phyloP scores from a whole-genome alignment of 129 eudicot genomes.

The Escallonia rubra region DNA sequence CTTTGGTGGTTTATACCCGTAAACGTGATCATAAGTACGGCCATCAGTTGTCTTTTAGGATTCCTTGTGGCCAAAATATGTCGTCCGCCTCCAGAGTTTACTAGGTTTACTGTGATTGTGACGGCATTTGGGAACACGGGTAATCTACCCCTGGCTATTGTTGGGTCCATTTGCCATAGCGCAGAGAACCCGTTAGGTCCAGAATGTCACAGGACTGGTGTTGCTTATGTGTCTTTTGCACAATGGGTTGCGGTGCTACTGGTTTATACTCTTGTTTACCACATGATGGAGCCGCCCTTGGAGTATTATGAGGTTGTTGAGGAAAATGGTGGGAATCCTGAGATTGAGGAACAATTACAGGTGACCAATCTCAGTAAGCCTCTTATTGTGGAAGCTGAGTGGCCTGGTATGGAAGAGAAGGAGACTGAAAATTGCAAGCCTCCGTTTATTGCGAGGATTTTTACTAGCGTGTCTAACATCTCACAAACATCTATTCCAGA shows the following conservation, averaged over 20 bases:
- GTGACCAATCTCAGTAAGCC: slow-evolving; percentile 54
- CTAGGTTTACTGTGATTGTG: slow-evolving; percentile 60
- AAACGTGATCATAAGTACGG: slow-evolving; percentile 63
- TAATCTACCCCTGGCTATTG: slow-evolving; percentile 60
- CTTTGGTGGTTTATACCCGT: slow-evolving; percentile 84
- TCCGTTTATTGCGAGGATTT: slow-evolving; percentile 62
- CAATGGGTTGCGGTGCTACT: slow-evolving; percentile 79
- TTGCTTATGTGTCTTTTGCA: slow-evolving; percentile 66
- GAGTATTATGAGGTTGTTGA: slow-evolving; percentile 69
- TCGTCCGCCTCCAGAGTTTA: slow-evolving; percentile 67
- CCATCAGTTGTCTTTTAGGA: slow-evolving; percentile 52
- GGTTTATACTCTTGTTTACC: slow-evolving; percentile 74
- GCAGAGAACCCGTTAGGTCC: slow-evolving; percentile 47
- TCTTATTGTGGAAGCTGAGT: slow-evolving; percentile 77
- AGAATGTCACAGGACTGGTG: slow-evolving; percentile 41
- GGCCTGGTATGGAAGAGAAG: slow-evolving; percentile 82
- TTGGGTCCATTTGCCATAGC: slow-evolving; percentile 61
- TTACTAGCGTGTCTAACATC: slow-evolving; percentile 24
- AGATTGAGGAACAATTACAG: slow-evolving; percentile 37
- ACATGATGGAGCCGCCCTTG: slow-evolving; percentile 90
- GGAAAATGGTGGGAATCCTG: slow-evolving; percentile 29
- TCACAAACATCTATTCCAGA: slow-evolving; percentile 45
- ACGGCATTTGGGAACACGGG: slow-evolving; percentile 87
- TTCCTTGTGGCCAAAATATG: slow-evolving; percentile 55
- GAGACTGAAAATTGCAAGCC: slow-evolving; percentile 71